Evolutionary conservation across 2,329 filamentous ascomycete species (phyloP).

Genomic region (Fusarium miscanthi): DNA sequence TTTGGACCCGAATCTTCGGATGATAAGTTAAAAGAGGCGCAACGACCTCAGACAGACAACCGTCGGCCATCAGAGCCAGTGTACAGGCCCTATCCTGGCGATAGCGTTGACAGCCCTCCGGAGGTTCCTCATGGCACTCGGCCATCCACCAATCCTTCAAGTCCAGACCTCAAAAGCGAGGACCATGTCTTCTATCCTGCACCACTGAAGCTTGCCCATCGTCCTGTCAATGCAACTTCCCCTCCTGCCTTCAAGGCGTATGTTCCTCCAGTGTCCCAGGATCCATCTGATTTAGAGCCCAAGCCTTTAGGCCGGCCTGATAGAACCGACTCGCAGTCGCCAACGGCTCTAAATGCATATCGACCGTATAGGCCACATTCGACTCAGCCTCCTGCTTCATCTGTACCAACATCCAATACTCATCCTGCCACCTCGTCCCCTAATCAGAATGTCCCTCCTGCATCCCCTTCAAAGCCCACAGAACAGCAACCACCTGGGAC

Average conservation of each 20-base stretch:
- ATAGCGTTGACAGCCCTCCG: constrained; percentile 13
- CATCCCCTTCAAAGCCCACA: constrained; percentile 1
- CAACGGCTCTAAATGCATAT: constrained; percentile 41
- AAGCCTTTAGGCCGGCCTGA: constrained; percentile 16
- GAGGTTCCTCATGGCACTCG: constrained; percentile 30
- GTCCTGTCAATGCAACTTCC: constrained; percentile 36
- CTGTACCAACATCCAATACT: background rate
- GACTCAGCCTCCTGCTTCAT: constrained; percentile 16
- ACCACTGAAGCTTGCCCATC: constrained; percentile 44
- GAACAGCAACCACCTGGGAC: constrained; percentile 27
- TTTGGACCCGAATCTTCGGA: constrained; percentile 42
- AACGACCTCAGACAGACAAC: constrained; percentile 4
- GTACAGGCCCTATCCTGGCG: constrained; percentile 34
- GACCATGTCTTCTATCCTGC: constrained; percentile 40
- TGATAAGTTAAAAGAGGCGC: background rate
- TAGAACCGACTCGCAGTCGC: constrained; percentile 38
- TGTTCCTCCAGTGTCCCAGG: constrained; percentile 38
- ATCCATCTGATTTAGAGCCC: constrained; percentile 10
- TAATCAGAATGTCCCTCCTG: constrained; percentile 8
- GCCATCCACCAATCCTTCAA: constrained; percentile 20
- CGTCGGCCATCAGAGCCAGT: constrained; percentile 19
- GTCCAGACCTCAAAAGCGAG: constrained; percentile 15
- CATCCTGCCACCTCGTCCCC: constrained; percentile 19
- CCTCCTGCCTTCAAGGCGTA: constrained; percentile 46
- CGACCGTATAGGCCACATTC: constrained; percentile 47